phyloP scores from a whole-genome alignment of 345 rosid genomes.

The Balakata baccata region DNA sequence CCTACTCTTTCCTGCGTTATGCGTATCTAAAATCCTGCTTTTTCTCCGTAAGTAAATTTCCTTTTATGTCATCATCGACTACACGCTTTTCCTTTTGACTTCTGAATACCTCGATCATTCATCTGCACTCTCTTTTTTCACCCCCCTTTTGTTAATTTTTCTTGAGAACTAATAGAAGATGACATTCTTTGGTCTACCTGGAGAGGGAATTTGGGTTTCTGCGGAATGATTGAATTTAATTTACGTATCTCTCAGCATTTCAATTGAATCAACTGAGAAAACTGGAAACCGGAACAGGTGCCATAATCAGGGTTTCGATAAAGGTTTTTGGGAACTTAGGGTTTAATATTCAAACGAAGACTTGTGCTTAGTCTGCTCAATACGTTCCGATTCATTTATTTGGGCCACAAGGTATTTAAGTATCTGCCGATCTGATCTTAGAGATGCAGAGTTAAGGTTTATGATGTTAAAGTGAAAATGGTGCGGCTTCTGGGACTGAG shows the following conservation, averaged over 20 bases:
- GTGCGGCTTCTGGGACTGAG: constrained; percentile 86
- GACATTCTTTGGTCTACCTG: background rate
- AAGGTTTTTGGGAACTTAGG: background rate
- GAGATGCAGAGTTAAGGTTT: constrained; percentile 15
- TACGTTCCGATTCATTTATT: background rate
- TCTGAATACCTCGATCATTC: background rate
- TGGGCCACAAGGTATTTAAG: background rate
- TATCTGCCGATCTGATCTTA: background rate
- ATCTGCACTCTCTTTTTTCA: background rate
- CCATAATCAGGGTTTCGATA: background rate
- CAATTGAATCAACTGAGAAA: constrained; percentile 3
- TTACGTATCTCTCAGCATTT: background rate
- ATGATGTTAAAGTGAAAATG: constrained; percentile 56
- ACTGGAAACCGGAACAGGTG: background rate
- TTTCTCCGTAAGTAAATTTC: constrained; percentile 1
- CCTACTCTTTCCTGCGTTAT: background rate
- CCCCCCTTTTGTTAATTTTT: background rate
- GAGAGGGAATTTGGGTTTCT: constrained; percentile 10
- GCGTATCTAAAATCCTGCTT: background rate
- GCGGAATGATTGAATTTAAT: background rate
- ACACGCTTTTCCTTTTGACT: background rate
- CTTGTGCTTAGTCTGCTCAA: background rate
- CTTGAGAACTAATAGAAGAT: background rate
- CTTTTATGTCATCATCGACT: background rate
- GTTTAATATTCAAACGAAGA: constrained; percentile 5